Base-by-base conservation (phyloP, 2,329 filamentous ascomycete genomes). In the Pestalotiopsis sp. region DNA sequence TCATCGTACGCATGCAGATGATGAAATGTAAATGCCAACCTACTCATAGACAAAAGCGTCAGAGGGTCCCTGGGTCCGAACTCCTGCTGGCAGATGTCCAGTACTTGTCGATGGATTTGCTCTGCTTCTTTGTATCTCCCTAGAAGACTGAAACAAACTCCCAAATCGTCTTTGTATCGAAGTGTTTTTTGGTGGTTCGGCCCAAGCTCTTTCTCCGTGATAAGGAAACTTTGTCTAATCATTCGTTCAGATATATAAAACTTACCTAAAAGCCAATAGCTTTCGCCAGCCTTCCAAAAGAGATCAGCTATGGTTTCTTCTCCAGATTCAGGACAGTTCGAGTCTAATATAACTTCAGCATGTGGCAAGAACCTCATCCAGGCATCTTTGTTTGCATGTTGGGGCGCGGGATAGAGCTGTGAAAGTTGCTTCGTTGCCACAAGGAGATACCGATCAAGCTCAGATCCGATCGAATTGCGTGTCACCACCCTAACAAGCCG, bases 401-500 rank as follows among this genome's bases (percentile, higher is more conserved):
- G 4, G 4, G 25, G 11, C 3, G 12, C 36, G 4, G 31, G 31
- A 38, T 61, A 61, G 4, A 17, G 17, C 6, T 20, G 6, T 13
- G 14, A n/a, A 3, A 61, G 59, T 11, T 39, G 1, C 14, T 20
- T 11, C n/a, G 58, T 4, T 9, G 45, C 52, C 7, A 3, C 14
- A 3, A 27, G 41, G 2, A 41, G 6, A 23, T 23, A 39, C 2
- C 3, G 7, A 6, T n/a, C 23, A n/a, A 17, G 1, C 20, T 66
- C 45, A 7, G 14, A 2, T 23, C 38, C 60, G 0, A 80, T 61
- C 76, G 73, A 79, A 49, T 75, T 79, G 14, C 69, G 71, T 69
- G 75, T 77, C 3, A 74, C 73, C 13, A 80, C 39, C 39, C 71
- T 74, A 25, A 80, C 75, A 4, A 81, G 71, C 11, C 77, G 73